Conservation (phyloP, 148 eudicot genomes). For the Arctostaphylos glauca region DNA sequence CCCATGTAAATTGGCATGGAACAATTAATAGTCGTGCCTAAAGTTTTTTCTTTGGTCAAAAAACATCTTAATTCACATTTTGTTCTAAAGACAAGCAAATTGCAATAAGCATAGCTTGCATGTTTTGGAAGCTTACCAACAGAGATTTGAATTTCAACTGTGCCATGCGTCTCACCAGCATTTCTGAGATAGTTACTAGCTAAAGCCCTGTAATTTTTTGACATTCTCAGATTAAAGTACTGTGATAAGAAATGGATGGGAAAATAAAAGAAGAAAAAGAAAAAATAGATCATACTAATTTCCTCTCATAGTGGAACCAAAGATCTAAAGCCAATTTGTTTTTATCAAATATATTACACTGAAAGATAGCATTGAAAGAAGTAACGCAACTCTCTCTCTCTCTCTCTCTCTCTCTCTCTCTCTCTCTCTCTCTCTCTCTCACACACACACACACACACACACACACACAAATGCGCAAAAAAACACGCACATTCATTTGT, state of each 20-base stretch:
- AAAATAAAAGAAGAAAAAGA: not conserved
- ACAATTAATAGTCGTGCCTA: not conserved
- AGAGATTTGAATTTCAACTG: slow-evolving; percentile 73
- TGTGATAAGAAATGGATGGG: not conserved
- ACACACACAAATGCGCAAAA: not conserved
- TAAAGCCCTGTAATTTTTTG: slow-evolving; percentile 42
- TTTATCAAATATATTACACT: no score
- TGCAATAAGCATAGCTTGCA: not conserved
- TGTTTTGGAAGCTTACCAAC: slow-evolving; percentile 51
- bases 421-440: not conserved
- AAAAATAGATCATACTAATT: not conserved
- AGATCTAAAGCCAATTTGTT: not conserved
- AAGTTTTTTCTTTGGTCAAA: not conserved
- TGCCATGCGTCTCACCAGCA: slow-evolving; percentile 82
- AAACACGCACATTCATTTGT: not conserved
- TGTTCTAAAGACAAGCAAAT: no score
- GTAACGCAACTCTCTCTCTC: no score
- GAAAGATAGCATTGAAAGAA: no score
- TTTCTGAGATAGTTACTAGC: slow-evolving; percentile 75
- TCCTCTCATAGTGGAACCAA: not conserved
- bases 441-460: not conserved
- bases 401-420: not conserved
- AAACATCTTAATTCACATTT: not conserved
- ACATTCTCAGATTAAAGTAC: not conserved
- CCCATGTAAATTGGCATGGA: not conserved